These are phyloP conservation scores for Coniochaeta hoffmannii DNA, from an alignment of 2,329 filamentous ascomycete genomes.

Conservation along the genomic window DNA sequence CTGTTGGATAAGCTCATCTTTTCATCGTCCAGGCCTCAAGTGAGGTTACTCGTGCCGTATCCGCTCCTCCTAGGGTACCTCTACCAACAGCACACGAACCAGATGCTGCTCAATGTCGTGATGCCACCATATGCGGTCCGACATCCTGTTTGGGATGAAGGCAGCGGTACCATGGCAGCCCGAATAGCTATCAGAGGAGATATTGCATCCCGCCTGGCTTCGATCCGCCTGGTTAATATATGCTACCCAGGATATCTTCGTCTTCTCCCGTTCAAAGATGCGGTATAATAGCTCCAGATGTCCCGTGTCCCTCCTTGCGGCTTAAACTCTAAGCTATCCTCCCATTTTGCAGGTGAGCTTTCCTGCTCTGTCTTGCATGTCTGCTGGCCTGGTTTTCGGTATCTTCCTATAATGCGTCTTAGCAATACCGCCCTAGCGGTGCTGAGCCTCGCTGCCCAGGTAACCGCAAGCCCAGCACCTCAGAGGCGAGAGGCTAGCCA, in stretches of 20 bases:
- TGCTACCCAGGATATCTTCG: conserved; percentile 1
- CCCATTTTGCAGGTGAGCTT: not conserved
- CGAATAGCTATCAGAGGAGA: not conserved
- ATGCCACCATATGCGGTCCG: not conserved
- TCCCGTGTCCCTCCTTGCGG: conserved; percentile 1
- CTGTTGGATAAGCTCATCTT: not conserved
- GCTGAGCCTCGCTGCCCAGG: conserved; percentile 9
- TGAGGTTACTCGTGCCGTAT: not conserved
- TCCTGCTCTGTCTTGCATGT: not conserved
- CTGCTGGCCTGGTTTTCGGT: not conserved
- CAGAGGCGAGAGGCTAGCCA: not conserved
- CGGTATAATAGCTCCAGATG: not conserved
- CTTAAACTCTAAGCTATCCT: not conserved
- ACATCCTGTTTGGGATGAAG: not conserved
- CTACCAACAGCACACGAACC: not conserved
- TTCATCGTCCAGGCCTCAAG: not conserved
- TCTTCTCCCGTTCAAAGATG: not conserved
- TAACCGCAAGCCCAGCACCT: conserved; percentile 7
- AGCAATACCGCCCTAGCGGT: conserved; percentile 3
- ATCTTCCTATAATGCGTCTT: conserved; percentile 8
- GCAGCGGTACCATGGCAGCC: not conserved
- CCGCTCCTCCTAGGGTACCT: not conserved
- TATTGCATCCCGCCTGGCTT: not conserved
- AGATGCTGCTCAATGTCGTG: not conserved
- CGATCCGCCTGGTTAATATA: not conserved